phyloP scores from a whole-genome alignment of 306 rosid genomes.

The Biancaea sappan region DNA sequence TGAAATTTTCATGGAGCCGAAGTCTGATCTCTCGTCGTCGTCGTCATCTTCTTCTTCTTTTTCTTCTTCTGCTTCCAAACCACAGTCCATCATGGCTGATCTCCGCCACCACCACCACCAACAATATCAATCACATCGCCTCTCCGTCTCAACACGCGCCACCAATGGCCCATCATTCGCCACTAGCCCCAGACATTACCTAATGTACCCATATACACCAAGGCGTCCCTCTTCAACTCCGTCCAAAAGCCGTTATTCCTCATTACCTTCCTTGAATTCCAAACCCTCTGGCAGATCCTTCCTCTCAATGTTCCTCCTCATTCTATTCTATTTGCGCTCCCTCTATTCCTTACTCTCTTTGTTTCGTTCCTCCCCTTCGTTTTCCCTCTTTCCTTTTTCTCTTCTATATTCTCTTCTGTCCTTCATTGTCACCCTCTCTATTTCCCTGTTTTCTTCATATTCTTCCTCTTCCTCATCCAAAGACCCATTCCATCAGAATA shows the following conservation, averaged over 20 bases:
- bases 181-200: constrained; percentile 44
- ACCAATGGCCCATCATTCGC: constrained; percentile 27
- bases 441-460: constrained; percentile 40
- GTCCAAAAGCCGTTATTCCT: constrained; percentile 54
- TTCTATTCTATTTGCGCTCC: constrained; percentile 72
- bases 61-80: not conserved
- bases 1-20: too few species aligned
- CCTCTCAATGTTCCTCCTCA: constrained; percentile 59
- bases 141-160: constrained; percentile 62
- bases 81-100: constrained; percentile 55
- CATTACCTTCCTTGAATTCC: constrained; percentile 44
- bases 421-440: constrained; percentile 49
- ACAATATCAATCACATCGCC: constrained; percentile 70
- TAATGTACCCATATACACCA: constrained; percentile 46
- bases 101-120: constrained; percentile 59
- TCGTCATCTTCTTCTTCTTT: too few species aligned
- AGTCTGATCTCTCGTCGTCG: too few species aligned
- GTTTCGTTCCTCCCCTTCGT: constrained; percentile 75
- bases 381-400: constrained; percentile 65
- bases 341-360: constrained; percentile 71
- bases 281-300: constrained; percentile 49
- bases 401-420: constrained; percentile 68
- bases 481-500: constrained; percentile 44
- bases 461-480: constrained; percentile 43
- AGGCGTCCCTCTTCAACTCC: constrained; percentile 66